A percentile compares a stretch with the other conserved stretches of the same genome.
Conservation (phyloP, 495 filamentous ascomycete genomes). For the Darksidea phi region DNA sequence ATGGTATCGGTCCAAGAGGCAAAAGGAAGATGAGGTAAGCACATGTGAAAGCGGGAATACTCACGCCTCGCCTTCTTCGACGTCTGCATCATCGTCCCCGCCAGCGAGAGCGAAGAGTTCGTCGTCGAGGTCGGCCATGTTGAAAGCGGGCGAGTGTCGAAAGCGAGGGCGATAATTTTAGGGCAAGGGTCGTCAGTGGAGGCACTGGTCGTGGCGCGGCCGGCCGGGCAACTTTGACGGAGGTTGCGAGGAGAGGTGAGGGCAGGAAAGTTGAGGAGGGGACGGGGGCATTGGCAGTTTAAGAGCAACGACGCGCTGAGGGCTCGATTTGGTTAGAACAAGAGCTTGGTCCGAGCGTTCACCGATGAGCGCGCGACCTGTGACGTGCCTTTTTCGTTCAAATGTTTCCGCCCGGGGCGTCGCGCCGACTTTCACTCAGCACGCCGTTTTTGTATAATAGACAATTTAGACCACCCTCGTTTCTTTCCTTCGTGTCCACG, state of each 20-base stretch:
- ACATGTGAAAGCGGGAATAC: constrained; percentile 43
- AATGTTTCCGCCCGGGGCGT: background rate
- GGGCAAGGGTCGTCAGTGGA: background rate
- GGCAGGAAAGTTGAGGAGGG: background rate
- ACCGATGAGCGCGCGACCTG: background rate
- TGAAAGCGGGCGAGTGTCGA: constrained; percentile 4
- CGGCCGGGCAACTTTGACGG: too few relatives aligned
- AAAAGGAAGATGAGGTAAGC: background rate
- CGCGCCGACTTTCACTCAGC: too few relatives aligned
- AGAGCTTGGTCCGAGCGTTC: background rate
- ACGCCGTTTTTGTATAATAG: background rate
- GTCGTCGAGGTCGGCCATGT: constrained; percentile 60
- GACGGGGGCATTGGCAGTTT: background rate
- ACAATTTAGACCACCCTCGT: too few relatives aligned
- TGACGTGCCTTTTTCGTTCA: background rate
- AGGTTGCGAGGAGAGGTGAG: background rate
- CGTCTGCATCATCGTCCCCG: constrained; percentile 52
- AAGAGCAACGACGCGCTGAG: background rate
- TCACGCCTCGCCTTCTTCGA: constrained; percentile 81
- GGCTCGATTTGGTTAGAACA: background rate
- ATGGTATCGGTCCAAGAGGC: background rate
- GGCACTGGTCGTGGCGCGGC: too few relatives aligned
- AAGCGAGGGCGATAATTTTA: background rate
- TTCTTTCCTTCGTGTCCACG: background rate
- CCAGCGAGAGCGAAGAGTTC: constrained; percentile 87